Evolutionary conservation across 106 monocot species (phyloP), one percentile per base, ranked within the genome.

Genomic region (Dendrobium huoshanense): DNA sequence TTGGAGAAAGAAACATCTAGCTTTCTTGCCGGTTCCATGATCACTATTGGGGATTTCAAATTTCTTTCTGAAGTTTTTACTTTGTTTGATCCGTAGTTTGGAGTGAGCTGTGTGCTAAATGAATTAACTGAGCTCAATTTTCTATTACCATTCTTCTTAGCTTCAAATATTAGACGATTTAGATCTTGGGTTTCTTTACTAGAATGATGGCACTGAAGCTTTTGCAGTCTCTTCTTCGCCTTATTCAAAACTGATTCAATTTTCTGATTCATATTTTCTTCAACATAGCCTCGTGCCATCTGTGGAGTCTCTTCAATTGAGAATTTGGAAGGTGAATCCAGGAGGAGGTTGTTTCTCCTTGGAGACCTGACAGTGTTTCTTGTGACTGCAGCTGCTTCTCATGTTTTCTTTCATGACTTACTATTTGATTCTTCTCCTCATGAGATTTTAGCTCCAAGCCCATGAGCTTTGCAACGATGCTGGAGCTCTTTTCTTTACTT

Each of bases 401-500:
- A 88, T 88, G 5, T 77, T 80, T 6, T 77, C 77, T 58, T 81
- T 72, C 81, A 27, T 41, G 37, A 27, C 22, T 31, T 72, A 73
- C 81, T 6, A 22, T 22, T 31, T 72, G 51, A 13, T 51, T 51
- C 51, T 51, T 68, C 56, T n/a, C 55, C 18, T 45, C 56, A 20
- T 40, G 37, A 37, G 37, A 37, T 80, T 75, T 19, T 67, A 70
- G 5, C 76, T 88, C 45, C 33, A 95, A 89, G 19, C 95, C 93
- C 95, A 95, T 93, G 18, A 95, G 82, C 84, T 89, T 91, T 43
- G 89, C 93, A 41, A 95, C 85, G 42, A 93, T 82, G 81, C 86
- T 85, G 6, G 84, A 78, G 3, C 79, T 79, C 19, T 75, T 85
- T 56, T 84, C 80, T 72, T 82, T 75, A 68, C 83, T 80, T 49